Percentiles rank a stretch among this genome's conserved stretches.
Conservation (phyloP, 331 rosid genomes). For the Arachis monticola region DNA sequence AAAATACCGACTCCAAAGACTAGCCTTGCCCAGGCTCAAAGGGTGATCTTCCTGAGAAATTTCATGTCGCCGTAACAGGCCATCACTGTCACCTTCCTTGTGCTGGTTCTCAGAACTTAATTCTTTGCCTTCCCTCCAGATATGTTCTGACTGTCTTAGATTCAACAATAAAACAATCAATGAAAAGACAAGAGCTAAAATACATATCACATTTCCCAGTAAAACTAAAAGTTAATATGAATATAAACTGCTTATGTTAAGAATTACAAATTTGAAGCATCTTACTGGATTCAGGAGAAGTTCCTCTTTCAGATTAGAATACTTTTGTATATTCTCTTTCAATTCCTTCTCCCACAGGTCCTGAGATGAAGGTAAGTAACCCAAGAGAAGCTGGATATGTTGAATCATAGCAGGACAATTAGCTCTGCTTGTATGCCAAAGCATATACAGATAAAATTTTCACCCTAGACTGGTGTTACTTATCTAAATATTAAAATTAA, state of each 20-base stretch:
- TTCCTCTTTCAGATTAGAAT: slow-evolving; percentile 73
- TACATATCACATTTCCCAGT: background rate
- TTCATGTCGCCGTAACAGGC: slow-evolving; percentile 59
- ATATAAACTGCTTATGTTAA: slow-evolving; percentile 30
- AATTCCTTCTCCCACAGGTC: slow-evolving; percentile 72
- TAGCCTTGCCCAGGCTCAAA: slow-evolving; percentile 69
- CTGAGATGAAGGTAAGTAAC: slow-evolving; percentile 70
- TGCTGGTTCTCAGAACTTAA: slow-evolving; percentile 43
- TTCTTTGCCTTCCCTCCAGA: slow-evolving; percentile 49
- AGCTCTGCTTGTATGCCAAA: slow-evolving; percentile 42
- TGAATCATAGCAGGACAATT: slow-evolving; percentile 47
- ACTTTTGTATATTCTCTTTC: slow-evolving; percentile 58
- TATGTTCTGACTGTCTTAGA: slow-evolving; percentile 71
- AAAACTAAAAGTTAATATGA: background rate
- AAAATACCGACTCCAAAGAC: slow-evolving; percentile 70
- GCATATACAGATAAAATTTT: slow-evolving; percentile 6
- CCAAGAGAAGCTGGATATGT: slow-evolving; percentile 68
- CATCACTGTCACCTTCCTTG: slow-evolving; percentile 56
- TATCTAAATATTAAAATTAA: background rate
- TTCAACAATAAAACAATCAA: slow-evolving; percentile 56
- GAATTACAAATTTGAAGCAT: slow-evolving; percentile 34
- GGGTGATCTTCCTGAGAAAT: slow-evolving; percentile 85
- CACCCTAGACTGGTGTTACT: background rate
- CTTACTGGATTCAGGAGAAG: slow-evolving; percentile 78
- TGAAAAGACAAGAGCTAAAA: slow-evolving; percentile 38